Conservation (phyloP, 208 protist genomes). For the Porcisia hertigi region DNA sequence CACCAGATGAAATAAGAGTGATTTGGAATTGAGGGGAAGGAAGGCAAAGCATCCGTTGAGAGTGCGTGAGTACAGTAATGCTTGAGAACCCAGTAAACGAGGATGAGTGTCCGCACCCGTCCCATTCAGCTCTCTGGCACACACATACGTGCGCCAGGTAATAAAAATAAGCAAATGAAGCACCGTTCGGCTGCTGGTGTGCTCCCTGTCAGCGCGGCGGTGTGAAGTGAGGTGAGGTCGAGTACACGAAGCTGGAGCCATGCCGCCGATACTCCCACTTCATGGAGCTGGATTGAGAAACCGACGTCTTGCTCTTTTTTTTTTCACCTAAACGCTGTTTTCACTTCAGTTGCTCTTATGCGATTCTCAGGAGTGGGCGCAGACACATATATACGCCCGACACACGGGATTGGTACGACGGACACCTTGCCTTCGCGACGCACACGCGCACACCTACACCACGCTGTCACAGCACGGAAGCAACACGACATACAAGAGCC, state of each 20-base stretch:
- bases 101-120: background rate
- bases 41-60: background rate
- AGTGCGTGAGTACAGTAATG: background rate
- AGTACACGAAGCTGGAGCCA: background rate
- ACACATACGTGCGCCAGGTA: background rate
- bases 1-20: background rate
- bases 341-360: background rate
- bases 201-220: background rate
- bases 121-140: too few relatives aligned
- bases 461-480: slow-evolving; percentile 25
- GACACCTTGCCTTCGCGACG: too few relatives aligned
- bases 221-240: background rate
- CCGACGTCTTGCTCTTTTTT: background rate
- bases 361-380: background rate
- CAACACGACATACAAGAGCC: slow-evolving; percentile 28
- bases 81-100: background rate
- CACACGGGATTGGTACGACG: background rate
- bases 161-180: background rate
- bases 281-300: background rate
- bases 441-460: background rate
- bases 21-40: background rate
- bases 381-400: background rate
- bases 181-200: background rate
- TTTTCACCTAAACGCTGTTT: background rate
- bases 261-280: background rate